Evolutionary conservation across 2,329 filamentous ascomycete species (phyloP).

Genomic region (Didymella sp.): DNA sequence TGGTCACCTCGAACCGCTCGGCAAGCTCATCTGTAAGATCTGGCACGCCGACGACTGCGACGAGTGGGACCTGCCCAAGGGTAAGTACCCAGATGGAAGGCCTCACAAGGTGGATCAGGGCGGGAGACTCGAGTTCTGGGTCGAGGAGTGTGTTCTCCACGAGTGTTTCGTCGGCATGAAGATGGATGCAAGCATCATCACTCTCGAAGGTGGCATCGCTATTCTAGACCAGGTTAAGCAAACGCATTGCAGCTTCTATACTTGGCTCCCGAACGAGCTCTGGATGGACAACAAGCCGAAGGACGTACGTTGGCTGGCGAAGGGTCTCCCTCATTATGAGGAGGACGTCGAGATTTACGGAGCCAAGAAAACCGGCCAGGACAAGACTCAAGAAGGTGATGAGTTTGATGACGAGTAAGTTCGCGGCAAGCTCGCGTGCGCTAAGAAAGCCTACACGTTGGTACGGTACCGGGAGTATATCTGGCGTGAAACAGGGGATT

Average conservation of each 20-base stretch:
- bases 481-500: constrained; percentile 17
- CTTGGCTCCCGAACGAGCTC: constrained; percentile 54
- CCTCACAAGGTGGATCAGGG: constrained; percentile 42
- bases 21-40: constrained; percentile 60
- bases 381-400: constrained; percentile 29
- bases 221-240: constrained; percentile 50
- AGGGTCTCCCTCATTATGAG: constrained; percentile 27
- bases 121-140: constrained; percentile 62
- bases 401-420: constrained; percentile 20
- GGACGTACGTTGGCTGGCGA: constrained; percentile 35
- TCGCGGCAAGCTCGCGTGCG: constrained; percentile 9
- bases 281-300: constrained; percentile 43
- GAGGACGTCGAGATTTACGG: constrained; percentile 24
- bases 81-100: constrained; percentile 34
- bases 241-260: constrained; percentile 54
- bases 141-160: constrained; percentile 68
- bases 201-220: constrained; percentile 33
- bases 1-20: constrained; percentile 57
- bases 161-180: constrained; percentile 67
- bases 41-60: constrained; percentile 55
- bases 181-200: constrained; percentile 47
- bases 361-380: constrained; percentile 13
- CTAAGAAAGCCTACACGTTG: not conserved
- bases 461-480: not conserved
- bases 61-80: constrained; percentile 49